Conservation (phyloP, 805 yeast species). For the Lipomyces chichibuensis region DNA sequence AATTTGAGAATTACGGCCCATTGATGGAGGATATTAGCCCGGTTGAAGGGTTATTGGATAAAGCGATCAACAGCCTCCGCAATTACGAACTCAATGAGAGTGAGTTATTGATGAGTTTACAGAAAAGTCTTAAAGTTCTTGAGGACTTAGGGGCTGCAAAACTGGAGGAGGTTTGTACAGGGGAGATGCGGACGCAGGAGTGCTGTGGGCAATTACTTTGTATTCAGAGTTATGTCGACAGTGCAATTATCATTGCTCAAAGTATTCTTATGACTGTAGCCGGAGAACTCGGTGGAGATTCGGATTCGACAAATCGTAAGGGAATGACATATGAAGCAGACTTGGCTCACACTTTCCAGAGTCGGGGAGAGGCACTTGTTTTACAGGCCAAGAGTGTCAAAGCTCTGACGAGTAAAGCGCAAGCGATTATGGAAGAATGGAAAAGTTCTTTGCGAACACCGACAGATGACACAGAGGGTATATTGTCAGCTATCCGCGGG, state of each 20-base stretch:
- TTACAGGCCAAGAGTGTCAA: conserved; percentile 14
- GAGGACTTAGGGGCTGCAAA: background rate
- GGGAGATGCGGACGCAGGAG: background rate
- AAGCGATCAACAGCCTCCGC: conserved; percentile 3
- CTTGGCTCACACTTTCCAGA: conserved; percentile 9
- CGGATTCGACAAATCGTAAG: background rate
- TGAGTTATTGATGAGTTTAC: background rate
- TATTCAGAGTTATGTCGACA: conserved; percentile 14
- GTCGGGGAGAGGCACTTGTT: conserved; percentile 8
- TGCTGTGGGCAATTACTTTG: background rate
- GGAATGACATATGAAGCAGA: conserved; percentile 14
- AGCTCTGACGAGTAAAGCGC: conserved; percentile 1
- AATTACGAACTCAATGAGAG: background rate
- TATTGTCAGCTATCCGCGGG: background rate
- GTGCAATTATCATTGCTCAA: background rate
- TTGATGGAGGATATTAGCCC: conserved; percentile 11
- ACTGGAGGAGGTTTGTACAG: background rate
- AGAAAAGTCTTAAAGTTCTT: background rate
- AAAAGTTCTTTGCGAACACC: conserved; percentile 6
- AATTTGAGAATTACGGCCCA: conserved; percentile 29
- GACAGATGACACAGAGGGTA: background rate
- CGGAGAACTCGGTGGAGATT: background rate
- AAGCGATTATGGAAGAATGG: background rate
- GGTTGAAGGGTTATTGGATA: conserved; percentile 15
- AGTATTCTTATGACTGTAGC: background rate